Percentiles rank a stretch among this genome's conserved stretches.
Evolutionary conservation across 345 rosid species (phyloP).

Genomic region (Physaria fendleri): DNA sequence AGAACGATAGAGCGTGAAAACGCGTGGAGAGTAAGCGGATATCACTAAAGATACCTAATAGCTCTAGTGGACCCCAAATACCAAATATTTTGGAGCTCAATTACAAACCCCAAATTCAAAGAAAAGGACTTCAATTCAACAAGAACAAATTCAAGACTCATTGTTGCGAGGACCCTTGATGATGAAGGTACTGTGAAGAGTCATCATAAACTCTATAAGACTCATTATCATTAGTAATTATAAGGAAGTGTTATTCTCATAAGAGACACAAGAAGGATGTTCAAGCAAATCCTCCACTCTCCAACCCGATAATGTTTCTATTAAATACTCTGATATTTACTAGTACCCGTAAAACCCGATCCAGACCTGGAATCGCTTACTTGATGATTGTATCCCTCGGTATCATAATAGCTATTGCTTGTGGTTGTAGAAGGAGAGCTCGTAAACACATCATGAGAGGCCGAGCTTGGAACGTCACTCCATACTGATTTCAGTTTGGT

Average conservation of each 20-base stretch:
- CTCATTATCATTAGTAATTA: slow-evolving; percentile 14
- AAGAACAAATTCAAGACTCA: neutral
- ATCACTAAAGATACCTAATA: too few species aligned
- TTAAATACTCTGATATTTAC: slow-evolving; percentile 66
- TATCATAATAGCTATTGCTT: slow-evolving; percentile 8
- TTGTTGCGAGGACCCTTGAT: slow-evolving; percentile 20
- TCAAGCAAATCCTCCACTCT: slow-evolving; percentile 74
- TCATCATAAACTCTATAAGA: slow-evolving; percentile 35
- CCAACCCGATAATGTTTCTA: slow-evolving; percentile 76
- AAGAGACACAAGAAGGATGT: slow-evolving; percentile 38
- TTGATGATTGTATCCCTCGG: slow-evolving; percentile 21
- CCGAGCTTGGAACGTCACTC: slow-evolving; percentile 24
- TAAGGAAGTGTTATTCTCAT: slow-evolving; percentile 12
- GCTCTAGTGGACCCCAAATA: too few species aligned
- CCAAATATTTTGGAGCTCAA: too few species aligned
- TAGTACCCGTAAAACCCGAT: slow-evolving; percentile 30
- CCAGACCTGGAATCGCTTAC: slow-evolving; percentile 33
- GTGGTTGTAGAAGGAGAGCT: slow-evolving; percentile 33
- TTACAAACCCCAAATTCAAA: neutral
- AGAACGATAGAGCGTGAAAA: too few species aligned
- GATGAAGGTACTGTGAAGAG: slow-evolving; percentile 22
- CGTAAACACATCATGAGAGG: slow-evolving; percentile 23
- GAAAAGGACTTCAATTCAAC: neutral
- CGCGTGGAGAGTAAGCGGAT: too few species aligned
- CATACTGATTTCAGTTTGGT: slow-evolving; percentile 17